Conservation (phyloP, 768 basidiomycete genomes). For the Kwoniella botswanensis region DNA sequence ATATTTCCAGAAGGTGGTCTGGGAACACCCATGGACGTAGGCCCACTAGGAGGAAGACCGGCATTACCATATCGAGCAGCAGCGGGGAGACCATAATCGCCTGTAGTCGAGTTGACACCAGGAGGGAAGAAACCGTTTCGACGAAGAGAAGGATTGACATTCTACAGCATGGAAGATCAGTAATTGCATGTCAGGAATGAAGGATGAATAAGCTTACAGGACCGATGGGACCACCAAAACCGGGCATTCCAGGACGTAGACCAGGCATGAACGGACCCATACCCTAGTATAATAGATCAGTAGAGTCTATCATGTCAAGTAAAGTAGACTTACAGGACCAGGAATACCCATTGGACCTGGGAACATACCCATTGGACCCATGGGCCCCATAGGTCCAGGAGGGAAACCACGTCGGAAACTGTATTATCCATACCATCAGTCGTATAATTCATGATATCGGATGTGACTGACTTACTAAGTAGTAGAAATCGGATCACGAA, state of each 20-base stretch:
- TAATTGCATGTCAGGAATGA: not conserved
- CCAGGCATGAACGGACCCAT: constrained; percentile 58
- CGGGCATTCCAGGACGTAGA: constrained; percentile 53
- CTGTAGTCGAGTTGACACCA: constrained; percentile 47
- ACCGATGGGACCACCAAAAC: constrained; percentile 56
- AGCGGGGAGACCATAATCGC: constrained; percentile 55
- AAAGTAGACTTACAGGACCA: constrained; percentile 42
- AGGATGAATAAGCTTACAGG: constrained; percentile 34
- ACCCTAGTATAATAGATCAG: constrained; percentile 31
- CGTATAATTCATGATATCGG: not conserved
- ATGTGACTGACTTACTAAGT: constrained; percentile 48
- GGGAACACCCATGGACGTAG: constrained; percentile 18
- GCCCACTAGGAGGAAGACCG: constrained; percentile 34
- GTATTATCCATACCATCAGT: not conserved
- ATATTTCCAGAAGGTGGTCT: constrained; percentile 20
- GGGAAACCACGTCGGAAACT: constrained; percentile 55
- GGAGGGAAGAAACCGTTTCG: constrained; percentile 56
- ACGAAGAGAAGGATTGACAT: constrained; percentile 53
- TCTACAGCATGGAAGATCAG: constrained; percentile 27
- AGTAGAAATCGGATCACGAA: constrained; percentile 57
- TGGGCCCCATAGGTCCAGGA: constrained; percentile 52
- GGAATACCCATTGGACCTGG: constrained; percentile 54
- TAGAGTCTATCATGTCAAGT: not conserved
- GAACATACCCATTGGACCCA: constrained; percentile 52
- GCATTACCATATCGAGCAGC: constrained; percentile 45